These are phyloP conservation scores for Stenogyne calaminthoides DNA, from an alignment of 305 asterid genomes.

Conservation along the genomic window DNA sequence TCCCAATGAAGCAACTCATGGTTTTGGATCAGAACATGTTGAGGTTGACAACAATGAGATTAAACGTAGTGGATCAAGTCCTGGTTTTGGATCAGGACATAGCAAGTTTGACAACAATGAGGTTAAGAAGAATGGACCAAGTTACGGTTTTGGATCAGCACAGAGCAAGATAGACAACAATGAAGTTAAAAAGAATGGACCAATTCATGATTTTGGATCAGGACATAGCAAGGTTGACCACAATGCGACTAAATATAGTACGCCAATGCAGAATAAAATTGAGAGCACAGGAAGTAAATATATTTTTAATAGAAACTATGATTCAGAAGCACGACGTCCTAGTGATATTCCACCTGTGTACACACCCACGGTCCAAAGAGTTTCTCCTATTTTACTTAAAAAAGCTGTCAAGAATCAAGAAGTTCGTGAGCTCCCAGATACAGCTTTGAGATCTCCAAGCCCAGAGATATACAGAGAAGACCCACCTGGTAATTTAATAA, in stretches of 20 bases:
- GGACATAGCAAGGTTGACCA: constrained; percentile 24
- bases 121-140: constrained; percentile 19
- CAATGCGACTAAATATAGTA: constrained; percentile 26
- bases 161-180: constrained; percentile 25
- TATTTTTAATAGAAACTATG: constrained; percentile 23
- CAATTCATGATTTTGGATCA: constrained; percentile 30
- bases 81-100: constrained; percentile 28
- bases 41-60: constrained; percentile 29
- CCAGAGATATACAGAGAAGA: constrained; percentile 76
- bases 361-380: constrained; percentile 28
- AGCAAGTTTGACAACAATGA: constrained; percentile 26
- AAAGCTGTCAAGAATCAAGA: constrained; percentile 33
- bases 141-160: constrained; percentile 31
- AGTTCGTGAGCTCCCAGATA: constrained; percentile 15
- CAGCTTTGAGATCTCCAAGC: constrained; percentile 59
- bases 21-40: constrained; percentile 30
- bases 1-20: constrained; percentile 35
- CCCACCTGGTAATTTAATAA: constrained; percentile 52
- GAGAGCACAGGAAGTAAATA: constrained; percentile 28
- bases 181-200: constrained; percentile 27
- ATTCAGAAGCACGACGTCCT: constrained; percentile 26
- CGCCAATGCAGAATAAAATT: constrained; percentile 21
- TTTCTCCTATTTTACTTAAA: constrained; percentile 33
- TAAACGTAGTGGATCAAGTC: constrained; percentile 26
- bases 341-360: constrained; percentile 31